These are phyloP conservation scores for Sporisorium scitamineum DNA, from an alignment of 1,284 basidiomycete species.

Conservation along the genomic window DNA sequence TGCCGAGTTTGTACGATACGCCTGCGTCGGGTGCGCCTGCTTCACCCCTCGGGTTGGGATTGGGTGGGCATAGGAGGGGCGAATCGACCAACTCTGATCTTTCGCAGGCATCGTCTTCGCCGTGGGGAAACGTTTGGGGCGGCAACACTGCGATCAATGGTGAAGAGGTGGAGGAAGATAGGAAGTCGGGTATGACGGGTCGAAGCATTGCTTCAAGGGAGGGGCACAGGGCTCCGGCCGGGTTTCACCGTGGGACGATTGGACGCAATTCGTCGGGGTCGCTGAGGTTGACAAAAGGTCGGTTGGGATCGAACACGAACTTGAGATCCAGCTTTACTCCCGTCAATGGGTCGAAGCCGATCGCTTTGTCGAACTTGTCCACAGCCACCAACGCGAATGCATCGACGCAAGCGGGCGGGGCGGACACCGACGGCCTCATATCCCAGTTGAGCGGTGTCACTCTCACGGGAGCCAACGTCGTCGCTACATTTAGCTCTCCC, in stretches of 20 bases:
- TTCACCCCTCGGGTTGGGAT: background rate
- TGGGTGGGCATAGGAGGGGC: conserved; percentile 14
- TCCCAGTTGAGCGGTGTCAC: conserved; percentile 32
- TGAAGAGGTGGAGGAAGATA: conserved; percentile 7
- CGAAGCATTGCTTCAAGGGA: conserved; percentile 30
- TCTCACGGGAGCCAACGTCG: conserved; percentile 22
- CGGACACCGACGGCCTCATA: conserved; percentile 22
- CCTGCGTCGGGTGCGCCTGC: conserved; percentile 5
- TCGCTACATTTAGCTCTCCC: conserved; percentile 23
- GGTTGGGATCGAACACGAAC: conserved; percentile 31
- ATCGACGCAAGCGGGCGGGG: background rate
- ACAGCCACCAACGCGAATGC: background rate
- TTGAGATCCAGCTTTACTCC: conserved; percentile 23
- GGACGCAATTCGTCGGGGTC: conserved; percentile 35
- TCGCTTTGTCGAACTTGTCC: background rate
- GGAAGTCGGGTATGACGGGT: conserved; percentile 15
- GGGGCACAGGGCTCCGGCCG: conserved; percentile 17
- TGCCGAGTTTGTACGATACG: conserved; percentile 16
- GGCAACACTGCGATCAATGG: background rate
- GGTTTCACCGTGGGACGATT: conserved; percentile 22
- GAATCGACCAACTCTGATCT: conserved; percentile 18
- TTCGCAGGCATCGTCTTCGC: conserved; percentile 18
- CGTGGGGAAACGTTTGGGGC: background rate
- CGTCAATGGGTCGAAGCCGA: background rate
- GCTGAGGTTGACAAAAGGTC: conserved; percentile 36